Percentiles rank a stretch among this genome's conserved stretches.
Conservation (phyloP, 1,284 basidiomycete genomes). For the Apiotrichum brassicae region DNA sequence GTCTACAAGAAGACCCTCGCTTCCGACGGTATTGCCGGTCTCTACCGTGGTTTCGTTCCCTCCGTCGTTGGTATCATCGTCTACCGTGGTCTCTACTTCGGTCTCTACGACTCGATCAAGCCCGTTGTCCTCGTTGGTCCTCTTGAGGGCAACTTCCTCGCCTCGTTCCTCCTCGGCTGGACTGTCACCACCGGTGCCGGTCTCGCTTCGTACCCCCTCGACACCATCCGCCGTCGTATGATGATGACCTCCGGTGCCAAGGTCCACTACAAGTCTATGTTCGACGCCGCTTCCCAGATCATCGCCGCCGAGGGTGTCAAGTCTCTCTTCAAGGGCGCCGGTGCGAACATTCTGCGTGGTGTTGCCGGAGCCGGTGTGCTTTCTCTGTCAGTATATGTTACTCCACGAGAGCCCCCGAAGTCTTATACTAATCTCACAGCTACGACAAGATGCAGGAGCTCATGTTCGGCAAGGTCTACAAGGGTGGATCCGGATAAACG, state of each 20-base stretch:
- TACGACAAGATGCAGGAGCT: slow-evolving; percentile 55
- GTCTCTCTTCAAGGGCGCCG: slow-evolving; percentile 57
- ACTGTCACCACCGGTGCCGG: slow-evolving; percentile 92
- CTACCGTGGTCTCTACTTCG: slow-evolving; percentile 74
- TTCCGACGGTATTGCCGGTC: slow-evolving; percentile 77
- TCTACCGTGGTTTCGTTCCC: slow-evolving; percentile 92
- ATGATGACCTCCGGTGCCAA: slow-evolving; percentile 80
- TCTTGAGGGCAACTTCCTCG: slow-evolving; percentile 81
- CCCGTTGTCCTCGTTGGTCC: slow-evolving; percentile 84
- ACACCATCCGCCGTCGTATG: slow-evolving; percentile 94
- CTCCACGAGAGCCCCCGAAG: too few relatives aligned
- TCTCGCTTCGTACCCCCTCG: slow-evolving; percentile 90
- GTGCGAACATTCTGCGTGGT: slow-evolving; percentile 58
- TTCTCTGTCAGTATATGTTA: slow-evolving; percentile 46
- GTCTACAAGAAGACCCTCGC: slow-evolving; percentile 89
- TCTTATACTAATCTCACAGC: not conserved
- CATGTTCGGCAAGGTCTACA: slow-evolving; percentile 89
- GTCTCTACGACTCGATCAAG: slow-evolving; percentile 90
- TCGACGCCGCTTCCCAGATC: slow-evolving; percentile 61
- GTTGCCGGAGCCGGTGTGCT: slow-evolving; percentile 67
- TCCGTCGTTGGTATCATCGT: slow-evolving; percentile 93
- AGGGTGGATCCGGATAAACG: slow-evolving; percentile 42
- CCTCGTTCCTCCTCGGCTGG: slow-evolving; percentile 85
- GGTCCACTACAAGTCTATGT: slow-evolving; percentile 53
- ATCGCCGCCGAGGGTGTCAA: slow-evolving; percentile 55